Evolutionary conservation across 306 rosid species (phyloP).

Genomic region (Quercus variabilis): DNA sequence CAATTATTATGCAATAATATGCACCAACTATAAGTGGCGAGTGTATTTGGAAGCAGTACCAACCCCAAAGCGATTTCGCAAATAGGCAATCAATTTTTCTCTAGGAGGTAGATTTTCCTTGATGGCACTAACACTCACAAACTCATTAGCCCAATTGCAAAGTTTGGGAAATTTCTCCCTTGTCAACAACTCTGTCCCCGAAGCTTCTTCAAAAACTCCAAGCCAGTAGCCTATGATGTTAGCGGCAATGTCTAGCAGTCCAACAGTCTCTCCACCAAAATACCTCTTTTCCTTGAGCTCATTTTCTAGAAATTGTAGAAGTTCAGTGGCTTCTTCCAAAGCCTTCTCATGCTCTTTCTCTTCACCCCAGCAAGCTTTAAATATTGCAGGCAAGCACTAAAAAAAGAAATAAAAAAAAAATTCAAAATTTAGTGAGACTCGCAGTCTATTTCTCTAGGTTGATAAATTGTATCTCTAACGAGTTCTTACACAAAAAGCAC

Average conservation of each 20-base stretch:
- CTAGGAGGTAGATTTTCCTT: slow-evolving; percentile 25
- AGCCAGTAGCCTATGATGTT: slow-evolving; percentile 26
- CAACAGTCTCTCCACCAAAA: slow-evolving; percentile 38
- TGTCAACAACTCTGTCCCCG: slow-evolving; percentile 18
- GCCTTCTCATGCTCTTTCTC: slow-evolving; percentile 23
- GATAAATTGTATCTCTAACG: neutral
- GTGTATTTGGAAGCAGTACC: neutral
- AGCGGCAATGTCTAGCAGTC: slow-evolving; percentile 29
- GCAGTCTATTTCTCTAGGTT: neutral
- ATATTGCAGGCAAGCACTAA: neutral
- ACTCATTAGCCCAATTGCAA: slow-evolving; percentile 23
- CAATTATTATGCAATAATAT: neutral
- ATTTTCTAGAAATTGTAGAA: slow-evolving; percentile 17
- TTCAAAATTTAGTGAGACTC: neutral
- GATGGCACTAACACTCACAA: slow-evolving; percentile 3
- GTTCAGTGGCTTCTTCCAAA: slow-evolving; percentile 20
- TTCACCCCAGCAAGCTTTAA: slow-evolving; percentile 2
- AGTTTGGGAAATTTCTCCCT: slow-evolving; percentile 21
- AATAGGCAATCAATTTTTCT: slow-evolving; percentile 23
- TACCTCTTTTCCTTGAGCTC: slow-evolving; percentile 32
- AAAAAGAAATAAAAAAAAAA: neutral
- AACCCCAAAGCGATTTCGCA: slow-evolving; percentile 1
- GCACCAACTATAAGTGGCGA: neutral
- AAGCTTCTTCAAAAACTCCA: slow-evolving; percentile 14
- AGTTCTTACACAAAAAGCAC: too few relatives aligned